Base-by-base conservation (phyloP, 2,329 filamentous ascomycete species). In the Stachybotrys echinatus region DNA sequence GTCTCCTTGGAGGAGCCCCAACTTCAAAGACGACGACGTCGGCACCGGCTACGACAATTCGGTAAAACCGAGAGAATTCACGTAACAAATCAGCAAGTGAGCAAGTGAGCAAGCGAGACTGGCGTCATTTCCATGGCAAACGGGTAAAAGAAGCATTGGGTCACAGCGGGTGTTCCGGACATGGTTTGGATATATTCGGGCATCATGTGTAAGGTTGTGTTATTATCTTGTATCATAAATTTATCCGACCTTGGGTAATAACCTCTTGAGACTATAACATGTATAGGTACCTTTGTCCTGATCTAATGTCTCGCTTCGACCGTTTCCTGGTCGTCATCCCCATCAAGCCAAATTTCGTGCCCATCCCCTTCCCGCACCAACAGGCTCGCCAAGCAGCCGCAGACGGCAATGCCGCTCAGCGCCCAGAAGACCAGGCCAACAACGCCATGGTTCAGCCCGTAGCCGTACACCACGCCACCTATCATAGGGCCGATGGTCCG, bases 291-390 rank as follows among this genome's bases (percentile, higher is more conserved):
- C 21, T 31, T 23, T 31, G 19, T 23, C 12, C 18, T 27, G 17
- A 23, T 18, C 48, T 40, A 46, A 27, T 40, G 14, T 42, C 6
- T 20, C 14, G 22, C 37, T 23, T 55, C 50, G 5, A 51, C 51
- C 60, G 61, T 54, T 18, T 37, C 12, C 19, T 64, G 61, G 27
- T 77, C 76, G 23, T 79, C 74, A 54, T 86, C 83, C 0, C 82
- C 83, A 23, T 84, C 79, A 2, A 87, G 61, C 72, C 81, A 74
- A 43, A 87, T 79, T 62, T 86, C 83, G 61, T 86, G 82, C 0
- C 84, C 84, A 58, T 83, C 70, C 0, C 83, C 83, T 55, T 87
- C 83, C 47, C 67, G 69, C 8, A 86, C 77, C 52, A 77, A 74
- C 56, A 75, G 73, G 48, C 79, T 84, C 5, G 76, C 74, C 5